These are phyloP conservation scores for Arthrobotrys sphaeroides DNA, from an alignment of 2,329 filamentous ascomycete genomes.

Conservation along the genomic window DNA sequence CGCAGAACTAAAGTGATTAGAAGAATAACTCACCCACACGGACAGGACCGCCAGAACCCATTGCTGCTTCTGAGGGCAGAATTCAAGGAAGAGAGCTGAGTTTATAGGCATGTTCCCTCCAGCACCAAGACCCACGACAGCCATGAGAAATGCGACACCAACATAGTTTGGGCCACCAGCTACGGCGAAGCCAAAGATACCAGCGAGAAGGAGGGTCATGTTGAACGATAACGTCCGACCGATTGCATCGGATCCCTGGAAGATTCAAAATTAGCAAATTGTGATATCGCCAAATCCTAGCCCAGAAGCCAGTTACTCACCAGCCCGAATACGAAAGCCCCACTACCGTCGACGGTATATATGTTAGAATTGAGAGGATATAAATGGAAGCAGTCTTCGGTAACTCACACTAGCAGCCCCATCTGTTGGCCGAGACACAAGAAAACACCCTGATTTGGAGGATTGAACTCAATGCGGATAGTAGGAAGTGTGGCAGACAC, in stretches of 20 bases:
- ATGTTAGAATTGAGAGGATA: neutral
- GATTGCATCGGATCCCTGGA: constrained; percentile 80
- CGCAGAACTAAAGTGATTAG: neutral
- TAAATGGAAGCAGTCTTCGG: neutral
- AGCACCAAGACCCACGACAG: constrained; percentile 77
- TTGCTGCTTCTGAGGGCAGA: constrained; percentile 68
- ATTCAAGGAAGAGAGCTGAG: constrained; percentile 72
- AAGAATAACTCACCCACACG: constrained; percentile 31
- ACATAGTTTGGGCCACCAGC: constrained; percentile 76
- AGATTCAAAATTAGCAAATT: constrained; percentile 63
- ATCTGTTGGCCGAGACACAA: constrained; percentile 64
- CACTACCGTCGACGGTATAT: neutral
- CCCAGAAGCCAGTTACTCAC: neutral
- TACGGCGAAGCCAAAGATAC: constrained; percentile 75
- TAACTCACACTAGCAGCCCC: constrained; percentile 59
- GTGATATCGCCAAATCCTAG: neutral
- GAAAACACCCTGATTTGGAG: constrained; percentile 67
- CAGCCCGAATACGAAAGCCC: constrained; percentile 46
- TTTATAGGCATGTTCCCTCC: constrained; percentile 65
- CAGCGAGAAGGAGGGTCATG: constrained; percentile 77
- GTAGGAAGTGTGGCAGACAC: constrained; percentile 50
- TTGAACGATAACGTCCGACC: constrained; percentile 81
- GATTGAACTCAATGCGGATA: constrained; percentile 66
- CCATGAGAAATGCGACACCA: constrained; percentile 73
- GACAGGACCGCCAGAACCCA: constrained; percentile 69